Base-by-base conservation (phyloP, 768 basidiomycete genomes). In the Mycena latifolia region DNA sequence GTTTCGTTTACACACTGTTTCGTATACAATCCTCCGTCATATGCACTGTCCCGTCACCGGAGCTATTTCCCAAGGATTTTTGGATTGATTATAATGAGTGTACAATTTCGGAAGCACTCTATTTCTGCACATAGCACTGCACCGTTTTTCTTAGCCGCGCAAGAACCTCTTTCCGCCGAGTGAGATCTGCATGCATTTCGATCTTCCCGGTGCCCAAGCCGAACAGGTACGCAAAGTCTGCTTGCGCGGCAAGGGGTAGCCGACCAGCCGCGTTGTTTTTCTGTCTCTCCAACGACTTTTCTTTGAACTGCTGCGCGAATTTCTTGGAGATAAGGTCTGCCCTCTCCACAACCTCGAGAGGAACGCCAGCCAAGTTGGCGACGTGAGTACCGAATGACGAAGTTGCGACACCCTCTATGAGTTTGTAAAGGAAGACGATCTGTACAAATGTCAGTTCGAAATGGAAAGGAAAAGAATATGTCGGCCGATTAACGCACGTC, bases 341-440 rank as follows among this genome's bases (percentile, higher is more conserved):
- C 5, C 98, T 89, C 65, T 92, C 84, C 43, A 99, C 95, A 18
- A 99, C 93, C 10, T 86, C 83, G 17, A 84, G 75, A 1, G 96
- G 95, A 0, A 99, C 95, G 7, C 97, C 98, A 5, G 97, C 98
- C 48, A 99, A 85, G 70, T 91, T 93, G 29, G 98, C 98, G 46
- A 99, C 97, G 74, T 97, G 95, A 1, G 95, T 95, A 11, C 94
- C 95, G 72, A 96, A 96, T 0, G 95, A 95, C 20, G 92, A 93
- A 35, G 89, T 87, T 0, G 95, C 94, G n/a, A 89, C 90, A 17
- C 94, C 94, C 31, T 91, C 88, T 51, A 96, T 88, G 33, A 99
- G 89, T 80, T 98, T 98, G 83, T 97, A 99, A 22, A 98, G 83
- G 83, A 98, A 99, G 22, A 95, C 87, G 43, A 98, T 89, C 93